Percentiles rank a stretch among this genome's conserved stretches.
These are phyloP conservation scores for Corchorus capsularis DNA, from an alignment of 345 rosid genomes.

Conservation along the genomic window DNA sequence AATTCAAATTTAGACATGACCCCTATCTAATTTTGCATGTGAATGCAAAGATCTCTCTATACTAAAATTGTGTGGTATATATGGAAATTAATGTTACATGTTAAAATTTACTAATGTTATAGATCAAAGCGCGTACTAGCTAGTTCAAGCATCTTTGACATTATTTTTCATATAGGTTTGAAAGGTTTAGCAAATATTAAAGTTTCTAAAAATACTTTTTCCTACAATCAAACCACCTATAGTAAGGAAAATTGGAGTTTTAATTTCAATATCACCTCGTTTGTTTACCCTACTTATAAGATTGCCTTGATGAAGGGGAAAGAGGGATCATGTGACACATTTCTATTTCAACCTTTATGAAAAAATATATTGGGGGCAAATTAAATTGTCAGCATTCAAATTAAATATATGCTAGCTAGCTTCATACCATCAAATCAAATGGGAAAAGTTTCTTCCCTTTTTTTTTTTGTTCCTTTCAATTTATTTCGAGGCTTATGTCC, in stretches of 20 bases:
- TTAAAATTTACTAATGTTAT: not conserved
- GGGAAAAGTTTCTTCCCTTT: not conserved
- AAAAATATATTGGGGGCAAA: not conserved
- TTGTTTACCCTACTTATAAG: not conserved
- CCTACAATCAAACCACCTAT: not conserved
- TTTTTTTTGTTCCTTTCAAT: not conserved
- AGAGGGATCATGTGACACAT: conserved; percentile 3
- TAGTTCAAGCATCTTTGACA: not conserved
- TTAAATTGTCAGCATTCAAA: not conserved
- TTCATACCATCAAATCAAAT: conserved; percentile 8
- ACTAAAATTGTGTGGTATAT: no score
- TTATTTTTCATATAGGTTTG: not conserved
- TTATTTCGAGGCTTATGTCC: not conserved
- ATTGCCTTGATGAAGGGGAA: not conserved
- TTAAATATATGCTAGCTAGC: not conserved
- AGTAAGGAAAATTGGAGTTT: not conserved
- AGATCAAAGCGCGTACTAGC: not conserved
- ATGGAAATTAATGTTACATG: not conserved
- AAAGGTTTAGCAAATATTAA: not conserved
- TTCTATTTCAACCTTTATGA: not conserved
- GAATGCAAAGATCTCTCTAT: conserved; percentile 7
- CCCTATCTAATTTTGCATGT: not conserved
- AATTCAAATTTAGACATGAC: no score
- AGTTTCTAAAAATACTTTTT: not conserved
- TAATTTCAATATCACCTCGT: not conserved